Base-by-base conservation (phyloP, 2,329 filamentous ascomycete genomes). In the Geosmithia morbida region DNA sequence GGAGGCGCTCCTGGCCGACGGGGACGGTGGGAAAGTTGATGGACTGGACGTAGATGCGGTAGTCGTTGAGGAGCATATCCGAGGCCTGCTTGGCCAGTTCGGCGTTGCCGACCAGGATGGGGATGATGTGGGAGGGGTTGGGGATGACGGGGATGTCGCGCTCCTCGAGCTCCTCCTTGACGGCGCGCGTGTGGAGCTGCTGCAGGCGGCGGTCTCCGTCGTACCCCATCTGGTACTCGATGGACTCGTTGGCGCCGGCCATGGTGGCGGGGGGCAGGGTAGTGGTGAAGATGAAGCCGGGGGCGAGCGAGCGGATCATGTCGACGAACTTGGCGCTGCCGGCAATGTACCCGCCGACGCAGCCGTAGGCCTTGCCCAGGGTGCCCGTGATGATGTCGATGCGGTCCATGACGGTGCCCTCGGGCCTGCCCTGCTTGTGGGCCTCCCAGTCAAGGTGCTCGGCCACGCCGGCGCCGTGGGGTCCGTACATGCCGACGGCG, bases 21-120 rank as follows among this genome's bases (percentile, higher is more conserved):
- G 92, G 92, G 2, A 98, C 92, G 46, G 92, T 98, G 2, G 92
- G 92, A 67, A 97, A 97, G 70, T 98, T 98, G 75, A 98, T 97
- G 48, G 87, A 88, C 68, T 98, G 92, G 22, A 98, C 92, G 62
- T 98, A 98, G 61, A 98, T 96, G 51, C 81, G 79, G 70, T 95
- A 85, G 55, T 94, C 84, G 55, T 85, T 81, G 14, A 98, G 77
- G 19, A 98, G 79, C 70, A 94, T 80, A 61, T 98, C 92, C 20
- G 87, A 94, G 7, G 92, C 92, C 56, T 83, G 74, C 73, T 92
- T 96, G 50, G 92, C 92, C 41, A 94, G 70, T 66, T 92, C 89
- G 44, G 92, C 92, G 59, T 94, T 92, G 50, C 92, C 92, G 45
- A 98, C 90, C 13, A 98, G 75, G 48, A 97, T 77, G 3, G 92